Evolutionary conservation across 169 alveolate species (phyloP).

Genomic region (Plasmodium vivax): DNA sequence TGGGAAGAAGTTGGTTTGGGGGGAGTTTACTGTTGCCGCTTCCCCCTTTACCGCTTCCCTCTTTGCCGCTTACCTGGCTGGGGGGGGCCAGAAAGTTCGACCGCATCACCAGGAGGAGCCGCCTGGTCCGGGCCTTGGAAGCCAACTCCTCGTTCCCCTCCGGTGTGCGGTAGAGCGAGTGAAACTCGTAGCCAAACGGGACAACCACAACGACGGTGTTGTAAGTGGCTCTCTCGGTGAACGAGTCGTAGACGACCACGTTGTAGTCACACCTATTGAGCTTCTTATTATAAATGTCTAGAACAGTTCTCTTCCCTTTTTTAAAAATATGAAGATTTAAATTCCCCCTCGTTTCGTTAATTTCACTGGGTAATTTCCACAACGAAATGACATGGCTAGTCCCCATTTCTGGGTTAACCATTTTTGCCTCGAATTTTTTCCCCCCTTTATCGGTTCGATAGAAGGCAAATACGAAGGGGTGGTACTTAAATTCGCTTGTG

Average conservation of each 20-base stretch:
- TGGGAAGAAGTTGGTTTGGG: too few relatives aligned
- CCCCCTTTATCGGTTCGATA: conserved; percentile 20
- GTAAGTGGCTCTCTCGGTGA: background rate
- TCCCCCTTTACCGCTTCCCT: background rate
- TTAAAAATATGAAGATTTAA: conserved; percentile 30
- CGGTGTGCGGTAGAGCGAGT: conserved; percentile 45
- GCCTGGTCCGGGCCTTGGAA: conserved; percentile 10
- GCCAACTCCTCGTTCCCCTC: conserved; percentile 73
- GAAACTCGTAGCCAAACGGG: conserved; percentile 73
- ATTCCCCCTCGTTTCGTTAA: conserved; percentile 19
- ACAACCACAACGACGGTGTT: conserved; percentile 65
- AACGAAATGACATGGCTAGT: conserved; percentile 7
- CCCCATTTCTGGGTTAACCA: conserved; percentile 1
- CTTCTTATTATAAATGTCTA: conserved; percentile 37
- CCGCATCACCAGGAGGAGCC: conserved; percentile 57
- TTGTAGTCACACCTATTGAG: conserved; percentile 46
- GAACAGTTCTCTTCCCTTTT: conserved; percentile 60
- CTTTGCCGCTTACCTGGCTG: background rate
- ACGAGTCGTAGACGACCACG: conserved; percentile 59
- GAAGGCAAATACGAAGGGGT: conserved; percentile 59
- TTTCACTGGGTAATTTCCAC: conserved; percentile 68
- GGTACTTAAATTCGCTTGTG: conserved; percentile 44
- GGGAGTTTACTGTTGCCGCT: background rate
- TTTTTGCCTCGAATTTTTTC: conserved; percentile 13
- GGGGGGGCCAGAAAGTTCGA: background rate